phyloP scores from a whole-genome alignment of 176 grass and related monocot species.

The Zoysia pacifica region DNA sequence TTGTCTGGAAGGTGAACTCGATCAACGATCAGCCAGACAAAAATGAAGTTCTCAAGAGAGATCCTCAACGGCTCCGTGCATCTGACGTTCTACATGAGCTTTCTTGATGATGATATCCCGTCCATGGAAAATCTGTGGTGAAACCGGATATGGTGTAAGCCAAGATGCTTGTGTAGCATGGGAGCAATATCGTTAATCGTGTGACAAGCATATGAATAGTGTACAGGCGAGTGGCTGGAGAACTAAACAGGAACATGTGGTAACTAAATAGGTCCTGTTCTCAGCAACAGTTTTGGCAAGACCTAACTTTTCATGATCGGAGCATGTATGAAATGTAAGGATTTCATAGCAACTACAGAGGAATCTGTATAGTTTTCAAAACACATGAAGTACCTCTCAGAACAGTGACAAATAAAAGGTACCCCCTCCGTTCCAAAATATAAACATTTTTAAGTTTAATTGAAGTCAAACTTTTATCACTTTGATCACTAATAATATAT shows the following conservation, averaged over 20 bases:
- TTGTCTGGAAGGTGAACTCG: slow-evolving; percentile 11
- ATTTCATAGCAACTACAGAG: background rate
- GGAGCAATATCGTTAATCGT: background rate
- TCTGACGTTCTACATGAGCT: slow-evolving; percentile 44
- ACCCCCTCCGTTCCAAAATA: no score
- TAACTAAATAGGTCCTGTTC: background rate
- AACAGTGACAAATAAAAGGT: background rate
- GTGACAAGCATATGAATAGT: background rate
- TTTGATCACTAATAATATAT: no score
- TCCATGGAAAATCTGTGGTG: slow-evolving; percentile 62
- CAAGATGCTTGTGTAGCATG: background rate
- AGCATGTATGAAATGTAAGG: background rate
- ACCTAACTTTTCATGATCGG: background rate
- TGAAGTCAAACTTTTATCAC: no score
- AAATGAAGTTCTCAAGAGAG: slow-evolving; percentile 20
- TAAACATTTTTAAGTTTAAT: no score
- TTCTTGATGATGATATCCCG: slow-evolving; percentile 60
- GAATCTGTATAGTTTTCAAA: background rate
- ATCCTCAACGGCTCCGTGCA: background rate
- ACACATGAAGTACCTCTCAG: background rate
- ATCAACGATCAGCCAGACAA: slow-evolving; percentile 18
- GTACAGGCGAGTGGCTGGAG: background rate
- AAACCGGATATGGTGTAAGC: slow-evolving; percentile 25
- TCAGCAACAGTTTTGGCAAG: background rate
- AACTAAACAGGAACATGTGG: background rate